phyloP scores from a whole-genome alignment of 176 grass and related monocot species.

The Echinochloa phyllopogon region DNA sequence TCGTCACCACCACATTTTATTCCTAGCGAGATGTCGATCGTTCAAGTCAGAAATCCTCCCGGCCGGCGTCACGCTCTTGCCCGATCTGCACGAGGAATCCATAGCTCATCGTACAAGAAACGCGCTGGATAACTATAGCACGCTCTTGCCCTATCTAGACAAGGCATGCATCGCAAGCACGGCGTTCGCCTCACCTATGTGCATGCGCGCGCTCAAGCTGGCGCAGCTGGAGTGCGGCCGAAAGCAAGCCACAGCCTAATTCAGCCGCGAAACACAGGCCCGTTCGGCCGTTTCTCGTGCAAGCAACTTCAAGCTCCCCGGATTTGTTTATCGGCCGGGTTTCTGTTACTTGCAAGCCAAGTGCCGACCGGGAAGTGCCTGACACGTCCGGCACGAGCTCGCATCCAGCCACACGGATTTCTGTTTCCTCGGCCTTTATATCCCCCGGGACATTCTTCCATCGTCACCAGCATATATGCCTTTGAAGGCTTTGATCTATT shows the following conservation, averaged over 20 bases:
- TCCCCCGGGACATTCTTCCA: not conserved
- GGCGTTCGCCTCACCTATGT: not conserved
- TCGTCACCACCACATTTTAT: not conserved
- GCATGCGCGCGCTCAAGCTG: too few relatives aligned
- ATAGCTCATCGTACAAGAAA: not conserved
- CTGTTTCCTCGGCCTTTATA: constrained; percentile 25
- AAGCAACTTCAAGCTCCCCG: constrained; percentile 37
- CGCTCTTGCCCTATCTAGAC: not conserved
- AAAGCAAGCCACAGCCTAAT: constrained; percentile 29
- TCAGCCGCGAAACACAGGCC: not conserved
- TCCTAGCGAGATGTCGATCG: not conserved
- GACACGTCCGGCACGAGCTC: not conserved
- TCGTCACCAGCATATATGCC: not conserved
- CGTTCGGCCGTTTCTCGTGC: constrained; percentile 27
- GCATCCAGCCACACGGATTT: not conserved
- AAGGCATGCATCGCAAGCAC: not conserved
- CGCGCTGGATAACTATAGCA: not conserved
- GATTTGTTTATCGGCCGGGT: constrained; percentile 28
- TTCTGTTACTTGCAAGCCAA: constrained; percentile 65
- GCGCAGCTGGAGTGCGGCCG: not conserved
- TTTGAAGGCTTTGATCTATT: not conserved
- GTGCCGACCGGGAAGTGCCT: constrained; percentile 22
- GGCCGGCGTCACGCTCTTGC: not conserved
- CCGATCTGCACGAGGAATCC: not conserved
- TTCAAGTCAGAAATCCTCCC: not conserved